Conservation (phyloP, 2,329 filamentous ascomycete genomes). For the Aspergillus persii region DNA sequence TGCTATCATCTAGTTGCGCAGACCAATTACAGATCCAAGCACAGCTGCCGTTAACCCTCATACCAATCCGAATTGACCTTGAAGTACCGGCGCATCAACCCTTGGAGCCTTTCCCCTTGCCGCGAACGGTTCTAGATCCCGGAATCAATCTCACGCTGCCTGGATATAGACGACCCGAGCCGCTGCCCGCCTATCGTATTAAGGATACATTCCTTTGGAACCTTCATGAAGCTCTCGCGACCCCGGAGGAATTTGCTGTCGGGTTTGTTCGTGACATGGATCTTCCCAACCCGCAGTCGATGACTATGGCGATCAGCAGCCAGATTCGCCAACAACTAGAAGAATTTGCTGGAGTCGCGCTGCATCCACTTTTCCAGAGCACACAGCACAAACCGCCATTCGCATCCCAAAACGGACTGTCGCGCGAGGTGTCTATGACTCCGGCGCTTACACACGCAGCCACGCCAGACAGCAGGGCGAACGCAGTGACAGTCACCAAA, state of each 20-base stretch:
- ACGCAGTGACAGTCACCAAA: constrained; percentile 31
- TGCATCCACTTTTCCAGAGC: constrained; percentile 84
- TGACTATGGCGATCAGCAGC: constrained; percentile 79
- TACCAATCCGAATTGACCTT: constrained; percentile 94
- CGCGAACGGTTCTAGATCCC: constrained; percentile 41
- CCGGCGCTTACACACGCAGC: constrained; percentile 49
- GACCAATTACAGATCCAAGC: constrained; percentile 64
- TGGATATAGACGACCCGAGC: constrained; percentile 75
- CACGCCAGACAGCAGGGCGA: constrained; percentile 56
- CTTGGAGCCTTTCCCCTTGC: constrained; percentile 47
- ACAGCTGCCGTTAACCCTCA: constrained; percentile 79
- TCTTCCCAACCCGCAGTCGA: constrained; percentile 68
- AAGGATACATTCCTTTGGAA: constrained; percentile 99
- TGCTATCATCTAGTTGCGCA: constrained; percentile 43
- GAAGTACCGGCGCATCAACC: constrained; percentile 72
- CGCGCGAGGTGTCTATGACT: constrained; percentile 55
- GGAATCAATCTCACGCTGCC: constrained; percentile 64
- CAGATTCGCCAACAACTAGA: constrained; percentile 94
- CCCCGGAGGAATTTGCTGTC: constrained; percentile 93
- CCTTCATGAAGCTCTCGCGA: constrained; percentile 87
- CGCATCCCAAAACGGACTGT: constrained; percentile 36
- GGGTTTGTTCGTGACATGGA: constrained; percentile 89
- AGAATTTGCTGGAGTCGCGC: constrained; percentile 90
- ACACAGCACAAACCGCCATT: constrained; percentile 26
- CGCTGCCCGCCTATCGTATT: constrained; percentile 79